These are phyloP conservation scores for Populus ilicifolia DNA, from an alignment of 345 rosid genomes.

Conservation along the genomic window DNA sequence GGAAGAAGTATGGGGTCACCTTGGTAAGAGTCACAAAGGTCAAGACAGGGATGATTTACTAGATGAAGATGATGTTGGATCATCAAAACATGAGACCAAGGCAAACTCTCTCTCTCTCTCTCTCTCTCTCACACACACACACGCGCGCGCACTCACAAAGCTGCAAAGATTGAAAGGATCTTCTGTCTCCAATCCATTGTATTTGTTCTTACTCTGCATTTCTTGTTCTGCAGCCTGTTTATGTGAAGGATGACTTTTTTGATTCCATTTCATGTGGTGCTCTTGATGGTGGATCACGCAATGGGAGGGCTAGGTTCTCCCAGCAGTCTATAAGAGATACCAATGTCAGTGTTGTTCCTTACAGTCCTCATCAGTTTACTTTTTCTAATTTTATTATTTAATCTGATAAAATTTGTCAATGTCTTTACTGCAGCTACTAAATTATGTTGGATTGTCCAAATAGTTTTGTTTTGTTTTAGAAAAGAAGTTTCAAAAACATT, in stretches of 20 bases:
- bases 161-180: not conserved
- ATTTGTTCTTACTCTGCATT: not conserved
- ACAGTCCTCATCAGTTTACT: not conserved
- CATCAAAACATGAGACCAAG: slow-evolving; percentile 10
- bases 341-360: slow-evolving; percentile 18
- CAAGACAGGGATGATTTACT: slow-evolving; percentile 12
- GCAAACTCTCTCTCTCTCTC: slow-evolving; percentile 1
- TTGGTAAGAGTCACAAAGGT: slow-evolving; percentile 24
- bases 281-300: slow-evolving; percentile 10
- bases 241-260: slow-evolving; percentile 42
- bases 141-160: too few species aligned
- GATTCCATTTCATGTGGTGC: slow-evolving; percentile 31
- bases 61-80: slow-evolving; percentile 4
- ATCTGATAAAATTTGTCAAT: not conserved
- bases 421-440: not conserved
- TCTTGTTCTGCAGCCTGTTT: slow-evolving; percentile 22
- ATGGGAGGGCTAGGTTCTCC: slow-evolving; percentile 20
- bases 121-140: not conserved
- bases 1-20: slow-evolving; percentile 43
- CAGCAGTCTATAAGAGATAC: slow-evolving; percentile 28
- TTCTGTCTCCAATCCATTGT: not conserved
- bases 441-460: not conserved
- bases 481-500: not conserved
- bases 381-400: not conserved
- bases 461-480: not conserved